Conservation (phyloP, 805 yeast genomes). For the Pichia membranifaciens region DNA sequence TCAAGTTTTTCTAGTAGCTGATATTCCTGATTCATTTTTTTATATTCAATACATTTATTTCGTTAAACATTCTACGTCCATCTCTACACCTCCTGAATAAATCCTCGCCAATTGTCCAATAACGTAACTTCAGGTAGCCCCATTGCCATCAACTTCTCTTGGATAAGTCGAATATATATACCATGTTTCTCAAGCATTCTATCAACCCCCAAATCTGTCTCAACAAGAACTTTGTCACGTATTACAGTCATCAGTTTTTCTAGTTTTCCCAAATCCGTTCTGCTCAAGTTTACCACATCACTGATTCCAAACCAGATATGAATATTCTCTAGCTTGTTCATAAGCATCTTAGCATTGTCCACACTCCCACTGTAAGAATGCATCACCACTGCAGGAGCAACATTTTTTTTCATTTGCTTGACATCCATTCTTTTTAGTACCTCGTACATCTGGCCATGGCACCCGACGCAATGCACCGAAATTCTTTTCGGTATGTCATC, state of each 20-base stretch:
- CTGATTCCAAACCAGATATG: slow-evolving; percentile 34
- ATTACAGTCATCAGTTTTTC: slow-evolving; percentile 17
- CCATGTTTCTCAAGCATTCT: slow-evolving; percentile 12
- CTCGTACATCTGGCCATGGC: slow-evolving; percentile 46
- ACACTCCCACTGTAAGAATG: slow-evolving; percentile 85
- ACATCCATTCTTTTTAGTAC: slow-evolving; percentile 35
- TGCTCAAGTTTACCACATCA: slow-evolving; percentile 24
- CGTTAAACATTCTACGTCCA: neutral
- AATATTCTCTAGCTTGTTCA: slow-evolving; percentile 31
- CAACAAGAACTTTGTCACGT: slow-evolving; percentile 36
- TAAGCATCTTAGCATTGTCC: slow-evolving; percentile 55
- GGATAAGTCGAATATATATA: neutral
- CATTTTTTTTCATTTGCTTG: slow-evolving; percentile 20
- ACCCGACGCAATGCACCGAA: slow-evolving; percentile 78
- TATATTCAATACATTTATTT: neutral
- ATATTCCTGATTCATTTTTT: neutral
- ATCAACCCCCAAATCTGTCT: slow-evolving; percentile 44
- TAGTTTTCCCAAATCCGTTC: slow-evolving; percentile 16
- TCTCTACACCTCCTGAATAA: neutral
- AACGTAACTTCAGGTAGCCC: neutral
- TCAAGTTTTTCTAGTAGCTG: no score
- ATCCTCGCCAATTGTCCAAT: slow-evolving; percentile 4
- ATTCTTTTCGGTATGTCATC: slow-evolving; percentile 21
- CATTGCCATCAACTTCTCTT: neutral
- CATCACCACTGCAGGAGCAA: slow-evolving; percentile 41